phyloP scores from a whole-genome alignment of 129 eudicot genomes.

The Chrysanthemum makinoi region DNA sequence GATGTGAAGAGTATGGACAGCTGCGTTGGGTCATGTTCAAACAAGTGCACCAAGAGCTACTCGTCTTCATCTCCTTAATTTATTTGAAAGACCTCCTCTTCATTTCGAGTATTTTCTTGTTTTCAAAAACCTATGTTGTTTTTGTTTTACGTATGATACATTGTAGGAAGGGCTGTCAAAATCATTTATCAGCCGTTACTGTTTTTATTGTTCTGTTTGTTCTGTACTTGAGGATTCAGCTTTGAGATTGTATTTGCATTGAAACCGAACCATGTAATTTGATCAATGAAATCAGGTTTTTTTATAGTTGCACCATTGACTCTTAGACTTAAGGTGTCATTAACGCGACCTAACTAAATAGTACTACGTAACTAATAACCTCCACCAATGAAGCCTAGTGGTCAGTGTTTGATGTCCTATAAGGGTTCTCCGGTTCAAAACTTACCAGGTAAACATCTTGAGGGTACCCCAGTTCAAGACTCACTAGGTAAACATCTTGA shows the following conservation, averaged over 20 bases:
- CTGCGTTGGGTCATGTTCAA: constrained; percentile 88
- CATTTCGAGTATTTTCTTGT: neutral
- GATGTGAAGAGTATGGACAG: constrained; percentile 61
- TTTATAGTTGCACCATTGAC: no score
- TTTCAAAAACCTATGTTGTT: neutral
- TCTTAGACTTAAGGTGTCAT: no score
- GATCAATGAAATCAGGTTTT: no score
- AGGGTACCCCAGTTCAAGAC: no score
- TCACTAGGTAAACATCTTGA: no score
- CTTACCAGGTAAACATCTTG: no score
- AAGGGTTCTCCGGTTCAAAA: no score
- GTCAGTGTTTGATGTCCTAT: no score
- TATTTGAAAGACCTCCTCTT: neutral
- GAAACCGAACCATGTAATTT: neutral
- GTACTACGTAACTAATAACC: no score
- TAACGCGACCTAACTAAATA: no score
- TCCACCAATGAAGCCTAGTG: no score
- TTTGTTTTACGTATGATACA: neutral
- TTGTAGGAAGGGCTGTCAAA: neutral
- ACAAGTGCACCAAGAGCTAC: constrained; percentile 56
- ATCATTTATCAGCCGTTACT: neutral
- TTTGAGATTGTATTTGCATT: neutral
- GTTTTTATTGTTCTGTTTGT: neutral
- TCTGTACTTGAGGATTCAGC: neutral
- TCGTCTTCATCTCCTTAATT: constrained; percentile 30